Evolutionary conservation across 1,284 basidiomycete genomes (phyloP), one percentile per base, ranked within the genome.

Genomic region (Pseudozyma thailandica): DNA sequence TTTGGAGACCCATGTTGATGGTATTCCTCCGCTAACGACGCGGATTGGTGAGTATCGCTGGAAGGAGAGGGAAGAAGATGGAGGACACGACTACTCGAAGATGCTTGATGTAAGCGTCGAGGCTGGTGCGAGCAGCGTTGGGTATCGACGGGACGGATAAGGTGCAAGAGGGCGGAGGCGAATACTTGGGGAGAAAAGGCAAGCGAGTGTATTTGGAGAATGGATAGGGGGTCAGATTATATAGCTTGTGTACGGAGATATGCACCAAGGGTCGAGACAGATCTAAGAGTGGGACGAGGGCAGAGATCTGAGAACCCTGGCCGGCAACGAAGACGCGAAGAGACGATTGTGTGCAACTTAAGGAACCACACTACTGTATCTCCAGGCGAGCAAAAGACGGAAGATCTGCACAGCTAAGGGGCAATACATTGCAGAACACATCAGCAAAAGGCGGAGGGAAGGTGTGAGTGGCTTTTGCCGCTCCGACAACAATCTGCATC

Each of bases 401-500:
- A n/a, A n/a, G n/a, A n/a, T n/a, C n/a, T n/a, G n/a, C n/a, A n/a
- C n/a, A n/a, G n/a, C n/a, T n/a, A n/a, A n/a, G n/a, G 30, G 30
- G 30, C 7, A 15, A 7, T 31, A 31, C 30, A 31, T 7, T 31
- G 30, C 33, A 16, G 6, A 31, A 8, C 30, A 31, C 7, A 31
- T 31, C 30, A 31, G 15, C 8, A 31, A 31, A 31, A 15, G 15
- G 30, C 7, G 7, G 30, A 15, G 15, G 7, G 30, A 31, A 15
- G 30, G 30, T 7, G 30, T 8, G 21, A 9, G 21, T 9, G 7
- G 38, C 6, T 6, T 21, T 41, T 41, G 13, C 38, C 38, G 38
- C 38, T 41, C 38, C 38, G 38, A 41, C 38, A 41, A 41, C 23
- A n/a, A n/a, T n/a, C n/a, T n/a, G n/a, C n/a, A n/a, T n/a, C n/a